Conservation (phyloP, 805 yeast genomes). For the Sugiyamaella americana region DNA sequence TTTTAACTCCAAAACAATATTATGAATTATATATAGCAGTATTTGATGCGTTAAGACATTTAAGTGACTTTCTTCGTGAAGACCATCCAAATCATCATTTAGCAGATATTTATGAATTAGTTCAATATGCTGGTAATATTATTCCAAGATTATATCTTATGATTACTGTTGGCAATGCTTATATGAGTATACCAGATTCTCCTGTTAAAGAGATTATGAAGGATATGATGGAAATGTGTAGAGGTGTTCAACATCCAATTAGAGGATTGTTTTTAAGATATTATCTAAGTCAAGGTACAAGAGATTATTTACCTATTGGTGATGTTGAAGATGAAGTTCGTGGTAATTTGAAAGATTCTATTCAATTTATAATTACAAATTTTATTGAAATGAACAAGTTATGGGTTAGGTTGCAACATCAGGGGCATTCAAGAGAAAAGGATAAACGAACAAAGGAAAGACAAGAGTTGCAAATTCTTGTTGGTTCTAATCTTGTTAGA, state of each 20-base stretch:
- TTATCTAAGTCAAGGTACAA: slow-evolving; percentile 78
- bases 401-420: slow-evolving; percentile 96
- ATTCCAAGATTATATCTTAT: slow-evolving; percentile 87
- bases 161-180: slow-evolving; percentile 92
- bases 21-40: slow-evolving; percentile 83
- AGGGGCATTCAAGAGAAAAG: slow-evolving; percentile 83
- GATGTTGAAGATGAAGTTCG: slow-evolving; percentile 15
- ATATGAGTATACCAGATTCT: slow-evolving; percentile 68
- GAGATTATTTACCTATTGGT: slow-evolving; percentile 50
- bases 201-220: slow-evolving; percentile 82
- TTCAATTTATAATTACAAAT: slow-evolving; percentile 74
- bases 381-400: slow-evolving; percentile 96
- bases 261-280: slow-evolving; percentile 87
- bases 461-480: slow-evolving; percentile 80
- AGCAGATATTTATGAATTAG: slow-evolving; percentile 88
- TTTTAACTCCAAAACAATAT: slow-evolving; percentile 81
- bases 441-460: slow-evolving; percentile 71
- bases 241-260: slow-evolving; percentile 94
- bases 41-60: slow-evolving; percentile 70
- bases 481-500: slow-evolving; percentile 88
- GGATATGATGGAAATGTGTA: slow-evolving; percentile 96
- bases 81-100: slow-evolving; percentile 66
- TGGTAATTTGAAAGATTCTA: slow-evolving; percentile 54
- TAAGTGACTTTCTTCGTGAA: slow-evolving; percentile 59
- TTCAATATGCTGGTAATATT: slow-evolving; percentile 88